Evolutionary conservation across 805 yeast species (phyloP).

Genomic region (Sungouiozyma ichnusensis): DNA sequence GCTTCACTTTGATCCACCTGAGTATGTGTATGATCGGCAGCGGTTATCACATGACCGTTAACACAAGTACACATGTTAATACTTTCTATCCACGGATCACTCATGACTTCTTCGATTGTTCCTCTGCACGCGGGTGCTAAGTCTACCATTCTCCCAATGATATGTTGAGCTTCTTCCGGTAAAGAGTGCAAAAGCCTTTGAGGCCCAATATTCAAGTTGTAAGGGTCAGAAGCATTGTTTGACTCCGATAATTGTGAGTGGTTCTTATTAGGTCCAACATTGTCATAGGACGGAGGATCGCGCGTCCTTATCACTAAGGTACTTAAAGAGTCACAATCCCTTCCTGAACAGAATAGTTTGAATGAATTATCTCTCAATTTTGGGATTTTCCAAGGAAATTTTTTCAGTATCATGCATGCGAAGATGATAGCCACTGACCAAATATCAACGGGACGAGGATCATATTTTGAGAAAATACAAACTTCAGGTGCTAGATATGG

Average conservation of each 20-base stretch:
- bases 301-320: constrained; percentile 49
- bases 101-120: constrained; percentile 67
- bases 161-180: constrained; percentile 56
- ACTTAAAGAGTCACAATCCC: constrained; percentile 55
- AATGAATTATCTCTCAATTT: constrained; percentile 71
- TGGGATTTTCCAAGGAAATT: constrained; percentile 94
- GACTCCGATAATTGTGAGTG: constrained; percentile 6
- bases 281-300: constrained; percentile 33
- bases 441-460: constrained; percentile 86
- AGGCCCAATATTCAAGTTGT: constrained; percentile 64
- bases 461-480: constrained; percentile 69
- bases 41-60: constrained; percentile 29
- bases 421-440: constrained; percentile 90
- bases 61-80: constrained; percentile 57
- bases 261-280: constrained; percentile 1
- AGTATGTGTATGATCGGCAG: constrained; percentile 69
- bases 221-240: constrained; percentile 32
- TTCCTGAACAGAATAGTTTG: constrained; percentile 68
- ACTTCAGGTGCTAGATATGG: constrained; percentile 92
- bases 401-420: constrained; percentile 84
- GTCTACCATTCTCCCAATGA: constrained; percentile 69
- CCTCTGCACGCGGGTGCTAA: constrained; percentile 80
- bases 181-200: constrained; percentile 60
- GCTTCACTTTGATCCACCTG: constrained; percentile 89
- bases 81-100: constrained; percentile 56